Conservation (phyloP, 2,329 filamentous ascomycete species). For the Colletotrichum tabaci region DNA sequence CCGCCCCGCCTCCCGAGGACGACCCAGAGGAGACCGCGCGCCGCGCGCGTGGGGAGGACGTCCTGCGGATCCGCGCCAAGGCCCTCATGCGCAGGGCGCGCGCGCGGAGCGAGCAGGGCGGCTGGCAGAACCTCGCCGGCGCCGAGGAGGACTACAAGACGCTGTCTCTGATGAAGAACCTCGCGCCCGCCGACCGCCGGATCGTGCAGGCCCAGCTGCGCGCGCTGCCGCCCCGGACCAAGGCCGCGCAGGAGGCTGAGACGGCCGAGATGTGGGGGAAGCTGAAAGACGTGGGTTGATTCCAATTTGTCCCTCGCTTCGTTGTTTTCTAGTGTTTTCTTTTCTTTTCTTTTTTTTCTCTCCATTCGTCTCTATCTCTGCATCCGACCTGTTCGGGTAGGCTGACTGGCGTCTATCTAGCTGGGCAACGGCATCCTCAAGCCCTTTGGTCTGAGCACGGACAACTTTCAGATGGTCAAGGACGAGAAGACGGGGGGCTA, state of each 20-base stretch:
- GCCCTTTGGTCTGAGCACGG: conserved; percentile 93
- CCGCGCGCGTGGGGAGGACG: conserved; percentile 69
- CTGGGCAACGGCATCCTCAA: conserved; percentile 93
- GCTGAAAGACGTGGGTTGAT: conserved; percentile 78
- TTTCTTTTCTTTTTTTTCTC: background rate
- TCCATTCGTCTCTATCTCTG: background rate
- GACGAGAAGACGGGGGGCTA: conserved; percentile 93
- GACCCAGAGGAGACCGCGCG: conserved; percentile 48
- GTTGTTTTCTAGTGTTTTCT: background rate
- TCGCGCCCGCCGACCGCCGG: conserved; percentile 76
- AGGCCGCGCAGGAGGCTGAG: conserved; percentile 87
- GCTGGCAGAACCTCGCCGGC: conserved; percentile 85
- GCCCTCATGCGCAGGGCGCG: conserved; percentile 84
- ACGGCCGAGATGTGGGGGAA: conserved; percentile 99
- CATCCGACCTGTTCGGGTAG: background rate
- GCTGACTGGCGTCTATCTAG: conserved; percentile 51
- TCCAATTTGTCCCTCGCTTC: too few species aligned
- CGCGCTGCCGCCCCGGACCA: conserved; percentile 76
- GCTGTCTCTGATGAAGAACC: conserved; percentile 71
- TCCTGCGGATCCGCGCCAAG: conserved; percentile 85
- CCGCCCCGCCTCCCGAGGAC: conserved; percentile 48
- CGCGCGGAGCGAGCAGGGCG: conserved; percentile 78
- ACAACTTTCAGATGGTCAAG: conserved; percentile 95
- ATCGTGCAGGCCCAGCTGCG: conserved; percentile 77
- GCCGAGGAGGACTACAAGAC: conserved; percentile 85